Base-by-base conservation (phyloP, 768 basidiomycete genomes). In the Hygrocybe coccinea region DNA sequence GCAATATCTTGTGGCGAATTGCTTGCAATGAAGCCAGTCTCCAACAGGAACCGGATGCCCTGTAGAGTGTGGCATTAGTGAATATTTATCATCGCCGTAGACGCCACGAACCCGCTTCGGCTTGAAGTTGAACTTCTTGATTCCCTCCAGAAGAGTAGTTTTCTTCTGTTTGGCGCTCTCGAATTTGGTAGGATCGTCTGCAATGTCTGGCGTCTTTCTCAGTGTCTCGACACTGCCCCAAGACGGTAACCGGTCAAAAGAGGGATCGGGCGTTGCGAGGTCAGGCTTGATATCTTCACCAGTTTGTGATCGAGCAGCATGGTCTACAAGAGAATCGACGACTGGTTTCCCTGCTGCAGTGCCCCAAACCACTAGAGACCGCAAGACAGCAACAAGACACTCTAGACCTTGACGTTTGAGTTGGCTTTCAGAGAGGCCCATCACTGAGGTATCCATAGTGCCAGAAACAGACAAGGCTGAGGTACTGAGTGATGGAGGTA, bases 71-170 rank as follows among this genome's bases (percentile, higher is more conserved):
- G 50, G 22, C n/a, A 10, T 37, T 37, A 45, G 14, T 10, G 43
- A 55, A 15, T 17, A n/a, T 24, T 29, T 5, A 39, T 11, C 11
- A 6, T 10, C 15, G 8, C 33, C 8, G 17, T 17, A 35, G 29
- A 36, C 34, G 17, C 14, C 24, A 67, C 86, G 45, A 64, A 95
- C 94, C 62, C 86, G 82, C 72, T 97, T 98, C n/a, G 95, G 95
- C 72, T 97, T 98, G 77, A 87, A 93, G 68, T 98, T 97, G 72
- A 99, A 99, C 71, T 92, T 93, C 70, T 89, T 94, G 71, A 98
- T 89, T 24, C 97, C 97, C 67, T 98, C 95, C 37, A 94, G 73
- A 25, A 98, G 70, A 0, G 89, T 95, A 34, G 91, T 97, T 74
- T 99, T 99, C 73, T 91, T 88, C 73, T 93, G 90, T 69, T 97